Base-by-base conservation (phyloP, 345 rosid genomes). In the Luvunga scandens region DNA sequence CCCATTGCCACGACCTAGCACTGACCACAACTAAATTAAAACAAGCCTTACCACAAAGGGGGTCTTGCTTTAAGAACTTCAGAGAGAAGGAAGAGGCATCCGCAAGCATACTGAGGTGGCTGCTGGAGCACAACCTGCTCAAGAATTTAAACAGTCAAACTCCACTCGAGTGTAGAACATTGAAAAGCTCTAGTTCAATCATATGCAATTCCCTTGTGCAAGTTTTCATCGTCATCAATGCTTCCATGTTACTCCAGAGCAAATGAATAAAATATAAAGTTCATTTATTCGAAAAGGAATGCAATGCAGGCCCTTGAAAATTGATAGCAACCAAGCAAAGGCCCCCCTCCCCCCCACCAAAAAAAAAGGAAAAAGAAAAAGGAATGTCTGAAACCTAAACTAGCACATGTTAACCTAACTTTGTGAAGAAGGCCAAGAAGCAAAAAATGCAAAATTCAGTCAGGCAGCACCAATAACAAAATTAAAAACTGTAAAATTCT, bases 101-200 rank as follows among this genome's bases (percentile, higher is more conserved):
- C 99, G 75, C 99, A 94, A 34, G 99, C 91, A 87, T 87, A 90
- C 62, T 94, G 95, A 67, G 99, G 93, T 45, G 98, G 98, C 87
- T 90, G 98, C 80, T 92, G 99, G 75, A 96, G 91, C 22, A 95
- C 94, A 78, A 94, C 95, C 99, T 96, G 88, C 59, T 78, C 78
- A 83, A 82, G 73, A 31, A 81, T 75, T 71, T 61, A 70, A 77
- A 42, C 24, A 21, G 71, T 81, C 70, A 83, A 72, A 61, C 73
- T 61, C 18, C 24, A 18, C n/a, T 59, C 6, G 36, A 21, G 27
- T n/a, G 28, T 42, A 48, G 75, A 42, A 62, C 33, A 65, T 7
- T 10, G 22, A 24, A 75, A 73, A 80, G 42, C 27, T 45, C 56
- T 2, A 53, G 27, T 57, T 45, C 60, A 28, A 57, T 30, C 6